Evolutionary conservation across 305 asterid genomes (phyloP).

Genomic region (Caryopteris hybrid): DNA sequence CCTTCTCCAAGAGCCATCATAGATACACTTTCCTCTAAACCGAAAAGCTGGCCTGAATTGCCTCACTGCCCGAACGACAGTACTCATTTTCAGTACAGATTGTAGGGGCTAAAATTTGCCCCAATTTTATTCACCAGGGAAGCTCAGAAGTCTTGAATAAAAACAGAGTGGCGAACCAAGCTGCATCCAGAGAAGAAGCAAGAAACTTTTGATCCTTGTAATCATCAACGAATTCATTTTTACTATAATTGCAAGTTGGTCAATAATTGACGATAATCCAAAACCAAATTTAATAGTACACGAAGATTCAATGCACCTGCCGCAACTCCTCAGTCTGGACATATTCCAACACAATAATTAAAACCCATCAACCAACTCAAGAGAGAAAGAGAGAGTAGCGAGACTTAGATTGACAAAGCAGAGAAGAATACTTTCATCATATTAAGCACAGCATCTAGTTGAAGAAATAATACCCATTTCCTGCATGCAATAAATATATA

Average conservation of each 20-base stretch:
- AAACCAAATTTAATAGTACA: neutral
- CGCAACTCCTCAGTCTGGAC: neutral
- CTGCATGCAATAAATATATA: conserved; percentile 4
- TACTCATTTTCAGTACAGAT: conserved; percentile 45
- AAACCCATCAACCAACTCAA: neutral
- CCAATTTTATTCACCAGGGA: conserved; percentile 2
- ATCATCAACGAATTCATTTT: conserved; percentile 4
- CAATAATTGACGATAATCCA: neutral
- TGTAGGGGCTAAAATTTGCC: neutral
- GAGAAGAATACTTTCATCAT: too few relatives aligned
- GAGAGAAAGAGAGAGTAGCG: too few relatives aligned
- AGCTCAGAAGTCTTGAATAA: conserved; percentile 4
- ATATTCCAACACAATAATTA: conserved; percentile 2
- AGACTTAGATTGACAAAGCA: too few relatives aligned
- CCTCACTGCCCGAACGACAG: conserved; percentile 38
- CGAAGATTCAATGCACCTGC: neutral
- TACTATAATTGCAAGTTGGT: neutral
- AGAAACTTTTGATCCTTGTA: neutral
- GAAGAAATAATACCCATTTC: neutral
- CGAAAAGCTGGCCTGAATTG: conserved; percentile 37
- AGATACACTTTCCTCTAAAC: conserved; percentile 22
- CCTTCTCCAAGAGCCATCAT: conserved; percentile 26
- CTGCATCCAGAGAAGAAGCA: conserved; percentile 5
- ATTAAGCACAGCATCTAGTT: conserved; percentile 6
- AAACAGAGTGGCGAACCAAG: conserved; percentile 24